Conservation (phyloP, 805 yeast species). For the Starmerella tilneyi region DNA sequence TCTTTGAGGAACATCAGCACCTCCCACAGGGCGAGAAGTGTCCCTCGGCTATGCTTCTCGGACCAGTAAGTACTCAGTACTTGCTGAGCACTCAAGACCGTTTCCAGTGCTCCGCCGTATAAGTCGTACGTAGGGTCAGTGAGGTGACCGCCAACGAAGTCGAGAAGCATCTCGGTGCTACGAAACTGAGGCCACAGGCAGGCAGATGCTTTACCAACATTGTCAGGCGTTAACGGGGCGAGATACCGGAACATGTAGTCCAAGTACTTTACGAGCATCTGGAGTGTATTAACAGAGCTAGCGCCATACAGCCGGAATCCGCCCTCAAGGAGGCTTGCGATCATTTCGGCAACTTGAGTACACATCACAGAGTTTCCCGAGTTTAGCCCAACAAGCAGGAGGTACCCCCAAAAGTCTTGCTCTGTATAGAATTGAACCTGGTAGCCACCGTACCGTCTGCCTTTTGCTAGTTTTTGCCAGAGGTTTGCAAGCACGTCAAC, state of each 20-base stretch:
- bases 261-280: background rate
- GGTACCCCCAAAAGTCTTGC: background rate
- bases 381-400: background rate
- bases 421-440: conserved; percentile 2
- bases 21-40: background rate
- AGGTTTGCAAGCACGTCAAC: background rate
- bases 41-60: background rate
- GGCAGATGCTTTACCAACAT: background rate
- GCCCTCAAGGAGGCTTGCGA: background rate
- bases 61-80: background rate
- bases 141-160: background rate
- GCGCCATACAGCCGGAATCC: background rate
- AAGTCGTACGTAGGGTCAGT: background rate
- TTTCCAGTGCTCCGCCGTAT: background rate
- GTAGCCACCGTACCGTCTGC: background rate
- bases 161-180: background rate
- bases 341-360: background rate
- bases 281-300: background rate
- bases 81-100: background rate
- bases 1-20: background rate
- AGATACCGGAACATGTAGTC: background rate
- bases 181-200: background rate
- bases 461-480: background rate
- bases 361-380: background rate
- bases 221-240: background rate